Evolutionary conservation across 1,284 basidiomycete genomes (phyloP), one percentile per base, ranked within the genome.

Genomic region (Rhodotorula mucilaginosa): DNA sequence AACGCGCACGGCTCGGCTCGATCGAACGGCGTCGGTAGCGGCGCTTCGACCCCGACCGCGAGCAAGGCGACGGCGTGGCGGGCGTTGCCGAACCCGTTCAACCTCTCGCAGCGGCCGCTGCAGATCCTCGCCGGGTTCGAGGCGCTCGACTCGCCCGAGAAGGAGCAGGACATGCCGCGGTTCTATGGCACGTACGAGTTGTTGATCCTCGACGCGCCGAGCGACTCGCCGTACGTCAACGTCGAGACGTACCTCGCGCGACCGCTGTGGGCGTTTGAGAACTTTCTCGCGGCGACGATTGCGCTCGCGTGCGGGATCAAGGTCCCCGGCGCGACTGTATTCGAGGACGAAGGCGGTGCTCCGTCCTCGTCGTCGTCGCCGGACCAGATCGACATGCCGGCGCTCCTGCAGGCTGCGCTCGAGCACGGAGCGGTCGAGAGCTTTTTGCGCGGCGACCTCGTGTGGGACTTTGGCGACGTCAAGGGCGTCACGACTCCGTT

Each of bases 191-290:
- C 58, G 51, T 75, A 66, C 64, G 74, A 76, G 49, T 39, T 74
- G 4, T 49, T 74, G 52, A 68, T 76, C 3, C 66, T 76, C 52
- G 74, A 76, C n/a, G 72, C 70, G 34, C 70, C 70, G 31, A 52
- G 61, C 48, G 56, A 59, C 31, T 58, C 58, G 59, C 64, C 67
- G 19, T 72, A 66, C 64, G 64, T 67, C 7, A 21, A 51, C 26
- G 67, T 62, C 60, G 64, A 68, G 8, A 29, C 52, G 44, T 72
- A 72, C 64, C 57, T 72, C 60, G 47, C 67, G 21, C 60, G 70
- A 15, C 70, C 70, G 19, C 61, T 72, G 56, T 49, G 61, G n/a
- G 70, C 70, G 31, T 72, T 72, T 29, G 67, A 68, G 21, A 65
- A 65, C 44, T 72, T 72, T 23, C 67, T 72, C 59, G 70, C 70